Base-by-base conservation (phyloP, 2,329 filamentous ascomycete species). In the Trichoderma atrobrunneum region DNA sequence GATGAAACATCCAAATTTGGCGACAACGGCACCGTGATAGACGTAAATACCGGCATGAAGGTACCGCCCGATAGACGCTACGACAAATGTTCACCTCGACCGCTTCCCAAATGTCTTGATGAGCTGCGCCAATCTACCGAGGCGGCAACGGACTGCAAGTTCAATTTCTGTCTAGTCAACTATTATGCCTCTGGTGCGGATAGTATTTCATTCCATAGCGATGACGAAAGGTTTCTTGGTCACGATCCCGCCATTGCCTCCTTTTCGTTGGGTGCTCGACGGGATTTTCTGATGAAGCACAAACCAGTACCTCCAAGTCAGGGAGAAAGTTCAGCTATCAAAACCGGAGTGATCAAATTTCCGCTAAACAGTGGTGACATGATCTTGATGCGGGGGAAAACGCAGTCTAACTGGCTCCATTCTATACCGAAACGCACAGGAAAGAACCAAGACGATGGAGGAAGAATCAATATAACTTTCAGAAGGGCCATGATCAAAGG, bases 101-200 rank as follows among this genome's bases (percentile, higher is more conserved):
- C 92, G 0, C 87, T 95, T 1, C 93, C 93, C 0, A 81, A 87
- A 70, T 94, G 92, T 76, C 85, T 95, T 0, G 88, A 93, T 51
- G 80, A 85, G 7, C 85, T 95, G 8, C 87, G 90, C 11, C 82
- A 80, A 39, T 85, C 89, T 11, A 89, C 91, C 1, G 91, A 95
- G 80, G 84, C 86, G 5, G 87, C 88, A 0, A 93, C 91, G 0
- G 86, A 86, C n/a, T 88, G 88, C 76, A 85, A 78, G 1, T 95
- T 92, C 81, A 95, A 95, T 78, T 93, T 95, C 78, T 92, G 90
- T 73, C 85, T 95, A 1, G 91, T 95, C 5, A 95, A 95, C 78
- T 95, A 95, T 82, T 95, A 95, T 78, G 90, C 91, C n/a, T 88
- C 87, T 4, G 92, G 93, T 0, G 84, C 88, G 7, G 92, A 95